Evolutionary conservation across 192 early-diverging fungal species (phyloP).

Genomic region (Paraglomus brasilianum): DNA sequence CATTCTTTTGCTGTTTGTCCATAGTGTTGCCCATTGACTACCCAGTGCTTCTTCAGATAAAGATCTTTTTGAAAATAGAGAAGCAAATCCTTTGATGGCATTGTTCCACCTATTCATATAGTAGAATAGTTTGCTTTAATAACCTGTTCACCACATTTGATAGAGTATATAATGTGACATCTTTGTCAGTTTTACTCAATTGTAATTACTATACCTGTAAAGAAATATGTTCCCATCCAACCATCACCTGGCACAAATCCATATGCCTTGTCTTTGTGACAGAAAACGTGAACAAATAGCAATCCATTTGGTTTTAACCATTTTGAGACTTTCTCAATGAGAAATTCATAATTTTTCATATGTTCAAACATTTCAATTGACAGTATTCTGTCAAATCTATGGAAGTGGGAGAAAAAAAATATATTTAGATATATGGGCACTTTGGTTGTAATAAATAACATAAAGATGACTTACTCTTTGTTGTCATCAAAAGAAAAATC

Average conservation of each 20-base stretch:
- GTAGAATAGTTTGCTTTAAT: no score
- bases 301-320: constrained; percentile 61
- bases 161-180: constrained; percentile 28
- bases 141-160: no score
- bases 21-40: constrained; percentile 60
- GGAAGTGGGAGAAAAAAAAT: neutral
- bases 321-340: constrained; percentile 53
- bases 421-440: constrained; percentile 33
- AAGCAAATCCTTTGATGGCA: constrained; percentile 54
- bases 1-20: constrained; percentile 53
- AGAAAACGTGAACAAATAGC: constrained; percentile 65
- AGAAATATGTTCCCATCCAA: constrained; percentile 64
- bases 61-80: constrained; percentile 60
- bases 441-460: no score
- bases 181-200: constrained; percentile 25
- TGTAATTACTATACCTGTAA: constrained; percentile 62
- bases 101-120: no score
- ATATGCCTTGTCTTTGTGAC: constrained; percentile 55
- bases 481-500: constrained; percentile 43
- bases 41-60: constrained; percentile 57
- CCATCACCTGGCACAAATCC: constrained; percentile 55
- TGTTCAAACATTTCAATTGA: constrained; percentile 67
- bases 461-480: constrained; percentile 3
- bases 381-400: constrained; percentile 55
- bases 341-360: constrained; percentile 62